Evolutionary conservation across 1,284 basidiomycete genomes (phyloP).

Genomic region (Pholiota adiposa): DNA sequence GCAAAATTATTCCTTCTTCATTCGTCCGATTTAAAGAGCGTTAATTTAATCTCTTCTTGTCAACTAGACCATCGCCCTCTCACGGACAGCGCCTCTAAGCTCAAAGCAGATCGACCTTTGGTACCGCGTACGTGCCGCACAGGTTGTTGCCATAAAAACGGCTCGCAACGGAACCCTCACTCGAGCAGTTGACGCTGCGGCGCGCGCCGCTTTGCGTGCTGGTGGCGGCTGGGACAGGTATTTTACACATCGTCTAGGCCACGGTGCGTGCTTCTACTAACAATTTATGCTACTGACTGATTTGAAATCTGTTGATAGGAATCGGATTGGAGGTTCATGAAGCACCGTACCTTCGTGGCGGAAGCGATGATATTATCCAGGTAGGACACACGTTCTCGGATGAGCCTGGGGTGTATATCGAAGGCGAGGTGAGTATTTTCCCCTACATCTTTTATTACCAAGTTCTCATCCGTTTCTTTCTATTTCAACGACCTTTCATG

Average conservation of each 20-base stretch:
- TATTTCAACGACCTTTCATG: too few species aligned
- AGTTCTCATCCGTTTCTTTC: too few species aligned
- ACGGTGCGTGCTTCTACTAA: slow-evolving; percentile 49
- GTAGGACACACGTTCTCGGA: slow-evolving; percentile 79
- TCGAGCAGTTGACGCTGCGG: slow-evolving; percentile 65
- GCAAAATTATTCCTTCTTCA: background rate
- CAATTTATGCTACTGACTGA: background rate
- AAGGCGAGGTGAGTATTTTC: slow-evolving; percentile 56
- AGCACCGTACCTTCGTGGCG: slow-evolving; percentile 77
- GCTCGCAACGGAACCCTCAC: slow-evolving; percentile 58
- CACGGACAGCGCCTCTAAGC: background rate
- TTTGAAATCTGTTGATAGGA: slow-evolving; percentile 43
- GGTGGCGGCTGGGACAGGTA: slow-evolving; percentile 54
- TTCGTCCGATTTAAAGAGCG: background rate
- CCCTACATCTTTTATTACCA: background rate
- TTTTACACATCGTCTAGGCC: slow-evolving; percentile 84
- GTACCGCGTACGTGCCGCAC: slow-evolving; percentile 70
- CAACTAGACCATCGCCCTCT: slow-evolving; percentile 10
- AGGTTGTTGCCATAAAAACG: slow-evolving; percentile 54
- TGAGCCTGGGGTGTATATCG: slow-evolving; percentile 86
- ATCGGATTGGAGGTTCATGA: slow-evolving; percentile 87
- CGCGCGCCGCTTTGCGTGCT: slow-evolving; percentile 55
- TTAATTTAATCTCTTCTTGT: background rate
- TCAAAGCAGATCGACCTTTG: slow-evolving; percentile 56
- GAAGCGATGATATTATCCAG: slow-evolving; percentile 59